Evolutionary conservation across 2,329 filamentous ascomycete genomes (phyloP).

Genomic region (Fusarium lateritium): DNA sequence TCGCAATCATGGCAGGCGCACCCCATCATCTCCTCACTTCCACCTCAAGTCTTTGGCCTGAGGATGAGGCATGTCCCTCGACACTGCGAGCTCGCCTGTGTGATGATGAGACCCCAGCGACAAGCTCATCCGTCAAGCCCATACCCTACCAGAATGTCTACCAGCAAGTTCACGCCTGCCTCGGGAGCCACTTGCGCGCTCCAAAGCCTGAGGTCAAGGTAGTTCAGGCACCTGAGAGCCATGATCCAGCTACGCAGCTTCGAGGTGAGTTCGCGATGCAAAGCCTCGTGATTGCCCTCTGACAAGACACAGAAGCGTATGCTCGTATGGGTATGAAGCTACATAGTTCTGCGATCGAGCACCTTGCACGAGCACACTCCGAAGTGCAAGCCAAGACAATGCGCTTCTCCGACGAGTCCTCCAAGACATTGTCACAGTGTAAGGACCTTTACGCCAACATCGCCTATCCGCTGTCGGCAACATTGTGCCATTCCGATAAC

Average conservation of each 20-base stretch:
- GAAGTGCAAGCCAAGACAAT: conserved; percentile 43
- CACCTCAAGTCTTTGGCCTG: conserved; percentile 15
- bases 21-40: conserved; percentile 9
- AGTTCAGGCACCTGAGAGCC: background rate
- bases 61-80: conserved; percentile 36
- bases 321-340: conserved; percentile 38
- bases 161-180: conserved; percentile 45
- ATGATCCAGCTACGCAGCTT: conserved; percentile 34
- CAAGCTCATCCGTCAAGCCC: conserved; percentile 10
- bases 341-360: conserved; percentile 14
- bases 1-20: conserved; percentile 1
- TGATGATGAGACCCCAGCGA: conserved; percentile 37
- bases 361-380: conserved; percentile 44
- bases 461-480: conserved; percentile 51
- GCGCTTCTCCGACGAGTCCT: conserved; percentile 39
- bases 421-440: conserved; percentile 29
- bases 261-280: conserved; percentile 28
- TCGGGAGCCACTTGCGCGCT: conserved; percentile 10
- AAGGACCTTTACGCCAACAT: conserved; percentile 53
- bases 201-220: background rate
- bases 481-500: conserved; percentile 49
- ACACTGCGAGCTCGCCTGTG: conserved; percentile 51
- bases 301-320: conserved; percentile 42
- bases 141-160: conserved; percentile 39
- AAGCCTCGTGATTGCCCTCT: background rate